Base-by-base conservation (phyloP, 148 eudicot genomes). In the Rhododendron simsii region DNA sequence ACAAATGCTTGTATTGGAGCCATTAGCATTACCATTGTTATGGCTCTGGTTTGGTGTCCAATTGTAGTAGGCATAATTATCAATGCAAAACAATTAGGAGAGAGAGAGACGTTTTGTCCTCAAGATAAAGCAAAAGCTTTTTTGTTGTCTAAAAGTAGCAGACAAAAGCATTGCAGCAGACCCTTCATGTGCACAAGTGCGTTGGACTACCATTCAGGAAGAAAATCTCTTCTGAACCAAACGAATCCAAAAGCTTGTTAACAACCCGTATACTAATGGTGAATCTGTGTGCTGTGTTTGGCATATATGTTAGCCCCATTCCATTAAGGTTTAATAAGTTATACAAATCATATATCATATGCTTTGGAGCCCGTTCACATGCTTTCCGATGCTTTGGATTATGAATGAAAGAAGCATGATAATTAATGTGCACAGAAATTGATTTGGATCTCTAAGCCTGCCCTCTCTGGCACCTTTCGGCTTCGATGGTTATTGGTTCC, bases 71-170 rank as follows among this genome's bases (percentile, higher is more conserved):
- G 45, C 83, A 81, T 65, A 53, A 81, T 81, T 81, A 55, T 81
- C 67, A 15, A 35, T 0, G 61, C 69, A 81, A 41, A 33, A 81
- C 69, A 53, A 81, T n/a, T n/a, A 39, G 20, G 39, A 41, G 45
- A 6, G 45, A 41, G 45, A 39, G 41, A 39, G 41, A 26, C 2
- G 20, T 18, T 30, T 16, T 80, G 82, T 26, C 82, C 21, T 26
- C 35, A 80, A 80, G 26, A 48, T n/a, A 80, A 80, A 11, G 30
- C 51, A 33, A 30, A 21, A 14, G 23, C 75, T 26, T 69, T 81
- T 81, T 81, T 53, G 83, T 20, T 53, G 83, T 81, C 35, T 53
- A 81, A 81, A 35, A 81, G 83, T 30, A 81, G 83, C 69, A 55
- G 63, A 81, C 83, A 57, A 81, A 81, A 26, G 67, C 65, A 28